phyloP scores from a whole-genome alignment of 352 stramenopile genomes.

The Pythium utonaiense region DNA sequence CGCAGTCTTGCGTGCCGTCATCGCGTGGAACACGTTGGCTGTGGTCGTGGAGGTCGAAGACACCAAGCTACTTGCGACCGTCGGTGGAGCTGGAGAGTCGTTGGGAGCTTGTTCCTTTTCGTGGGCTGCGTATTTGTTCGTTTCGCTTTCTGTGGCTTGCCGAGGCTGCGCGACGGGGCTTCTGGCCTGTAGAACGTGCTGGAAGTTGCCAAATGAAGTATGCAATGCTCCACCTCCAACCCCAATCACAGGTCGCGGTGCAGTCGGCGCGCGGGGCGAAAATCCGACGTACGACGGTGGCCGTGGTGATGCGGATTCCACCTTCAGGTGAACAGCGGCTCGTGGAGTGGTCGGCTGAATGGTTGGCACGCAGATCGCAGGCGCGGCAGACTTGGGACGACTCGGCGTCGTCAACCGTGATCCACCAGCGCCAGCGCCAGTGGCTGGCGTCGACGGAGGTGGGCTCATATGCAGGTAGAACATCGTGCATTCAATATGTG shows the following conservation, averaged over 20 bases:
- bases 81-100: background rate
- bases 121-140: background rate
- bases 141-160: background rate
- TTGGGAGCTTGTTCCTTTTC: background rate
- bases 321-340: background rate
- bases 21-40: slow-evolving; percentile 38
- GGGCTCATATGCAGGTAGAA: slow-evolving; percentile 21
- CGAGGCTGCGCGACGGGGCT: background rate
- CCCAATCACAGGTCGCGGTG: background rate
- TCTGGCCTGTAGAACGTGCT: slow-evolving; percentile 11
- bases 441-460: background rate
- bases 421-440: background rate
- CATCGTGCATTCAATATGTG: background rate
- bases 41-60: background rate
- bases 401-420: slow-evolving; percentile 2
- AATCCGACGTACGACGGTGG: slow-evolving; percentile 12
- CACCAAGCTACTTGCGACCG: background rate
- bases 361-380: slow-evolving; percentile 7
- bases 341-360: background rate
- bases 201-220: background rate
- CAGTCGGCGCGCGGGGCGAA: slow-evolving; percentile 9
- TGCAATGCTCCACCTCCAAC: background rate
- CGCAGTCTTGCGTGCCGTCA: slow-evolving; percentile 46
- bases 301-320: background rate
- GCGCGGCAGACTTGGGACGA: slow-evolving; percentile 17